Evolutionary conservation across 2,329 filamentous ascomycete species (phyloP), one percentile per base, ranked within the genome.

Genomic region (Neodidymelliopsis sp.): DNA sequence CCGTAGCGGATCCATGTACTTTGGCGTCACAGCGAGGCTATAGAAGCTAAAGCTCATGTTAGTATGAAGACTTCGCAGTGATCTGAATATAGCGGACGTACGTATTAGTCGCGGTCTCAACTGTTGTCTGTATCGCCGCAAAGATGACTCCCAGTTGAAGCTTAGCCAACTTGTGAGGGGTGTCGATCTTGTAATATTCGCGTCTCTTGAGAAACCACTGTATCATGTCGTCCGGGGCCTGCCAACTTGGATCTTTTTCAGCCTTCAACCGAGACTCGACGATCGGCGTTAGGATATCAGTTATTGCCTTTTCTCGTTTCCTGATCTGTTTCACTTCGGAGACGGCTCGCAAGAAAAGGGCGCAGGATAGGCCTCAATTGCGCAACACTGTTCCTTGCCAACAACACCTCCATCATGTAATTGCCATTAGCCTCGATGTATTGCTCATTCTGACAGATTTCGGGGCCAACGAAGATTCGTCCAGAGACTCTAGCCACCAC

Each of bases 1-100:
- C 59, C 69, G 6, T 43, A 76, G n/a, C 34, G 73, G 76, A 41
- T 73, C 66, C 63, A 74, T 69, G 38, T 75, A 75, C 40, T 71
- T 70, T 1, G 72, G 67, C 2, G 24, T 37, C 6, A 43, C 55
- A n/a, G 65, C 60, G 10, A 67, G 49, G 24, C 39, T 60, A 47
- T 63, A 65, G 4, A 67, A 39, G 7, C 59, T 63, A 20, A 22
- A 20, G 25, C 16, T 11, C 34, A 9, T 24, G n/a, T 11, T 2
- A 6, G n/a, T 8, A 15, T 13, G 11, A 22, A 4, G 23, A 22
- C 7, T 12, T 8, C 11, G 19, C 35, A 22, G 33, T n/a, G n/a
- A n/a, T n/a, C n/a, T n/a, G n/a, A n/a, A n/a, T n/a, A n/a, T n/a
- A n/a, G 16, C 28, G 18, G 11, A 37, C 52, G 30, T 44, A 65